Percentiles rank a stretch among this genome's conserved stretches.
phyloP scores from a whole-genome alignment of 164 flowering plant species.

The Tetrastigma voinierianum region DNA sequence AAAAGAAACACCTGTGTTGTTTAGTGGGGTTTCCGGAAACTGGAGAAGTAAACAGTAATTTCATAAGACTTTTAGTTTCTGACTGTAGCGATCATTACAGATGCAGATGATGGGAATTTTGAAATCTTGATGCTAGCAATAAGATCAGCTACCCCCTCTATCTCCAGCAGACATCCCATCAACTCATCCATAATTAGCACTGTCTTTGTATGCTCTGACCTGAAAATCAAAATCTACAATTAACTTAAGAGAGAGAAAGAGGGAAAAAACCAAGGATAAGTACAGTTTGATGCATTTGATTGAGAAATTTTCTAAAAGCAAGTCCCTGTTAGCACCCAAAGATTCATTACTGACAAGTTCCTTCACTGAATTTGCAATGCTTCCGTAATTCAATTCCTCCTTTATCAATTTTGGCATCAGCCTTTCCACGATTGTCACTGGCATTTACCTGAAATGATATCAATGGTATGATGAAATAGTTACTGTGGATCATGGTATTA shows the following conservation, averaged over 20 bases:
- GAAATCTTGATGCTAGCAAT: conserved; percentile 93
- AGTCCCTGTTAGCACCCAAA: conserved; percentile 47
- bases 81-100: conserved; percentile 96
- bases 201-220: conserved; percentile 69
- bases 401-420: conserved; percentile 67
- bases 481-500: neutral
- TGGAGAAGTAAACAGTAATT: conserved; percentile 83
- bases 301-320: neutral
- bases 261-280: too few species aligned
- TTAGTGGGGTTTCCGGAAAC: conserved; percentile 91
- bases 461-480: neutral
- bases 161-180: conserved; percentile 99
- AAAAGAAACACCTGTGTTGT: conserved; percentile 68
- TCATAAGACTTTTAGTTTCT: conserved; percentile 87
- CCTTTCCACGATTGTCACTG: conserved; percentile 97
- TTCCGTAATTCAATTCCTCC: conserved; percentile 95
- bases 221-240: conserved; percentile 29
- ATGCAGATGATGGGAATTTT: conserved; percentile 92
- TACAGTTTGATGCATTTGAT: neutral
- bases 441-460: conserved; percentile 83
- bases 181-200: conserved; percentile 97
- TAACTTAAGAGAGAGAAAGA: neutral
- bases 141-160: conserved; percentile 96
- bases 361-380: conserved; percentile 90
- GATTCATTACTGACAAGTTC: conserved; percentile 91